Evolutionary conservation across 345 rosid species (phyloP), one percentile per base, ranked within the genome.

Genomic region (Psidium friedrichsthalianum): DNA sequence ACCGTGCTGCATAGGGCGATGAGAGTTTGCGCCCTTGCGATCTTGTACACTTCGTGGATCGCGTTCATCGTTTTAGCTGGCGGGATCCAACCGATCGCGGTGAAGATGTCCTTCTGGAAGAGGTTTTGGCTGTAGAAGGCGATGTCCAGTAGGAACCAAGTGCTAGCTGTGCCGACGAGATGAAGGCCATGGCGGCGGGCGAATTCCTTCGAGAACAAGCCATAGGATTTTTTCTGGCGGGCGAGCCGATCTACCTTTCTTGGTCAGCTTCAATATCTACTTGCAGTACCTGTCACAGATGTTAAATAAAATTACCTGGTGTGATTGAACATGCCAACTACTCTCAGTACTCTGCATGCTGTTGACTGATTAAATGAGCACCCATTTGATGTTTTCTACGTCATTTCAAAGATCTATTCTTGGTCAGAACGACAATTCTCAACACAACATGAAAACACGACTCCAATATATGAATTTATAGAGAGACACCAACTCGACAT

Each of bases 71-170:
- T 88, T 86, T 86, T 86, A 10, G 95, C 94, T 9, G 91, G 74
- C 6, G 97, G 95, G 84, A 95, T 91, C 98, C 97, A 95, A 6
- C 95, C 96, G 8, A 94, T 90, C 76, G 93, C 94, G 27, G 84
- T 91, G 88, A 94, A 95, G 52, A 94, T 92, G 74, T 95, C 97
- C 64, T 95, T 95, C 83, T 95, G 96, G 82, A 95, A 94, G 12
- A 95, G 88, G 83, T 94, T 95, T 44, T 92, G 94, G 85, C 97
- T 94, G 90, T 93, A 94, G 87, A 91, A 95, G 51, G 96, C 95
- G 2, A 95, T 94, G 87, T 93, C 97, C 53, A 95, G 74, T 27
- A 95, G 90, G 90, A 95, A 94, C 97, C 98, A 94, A 14, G 96
- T 93, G 49, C 74, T 84, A 0, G 94, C 69, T 29, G 98, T 95